phyloP scores from a whole-genome alignment of 164 flowering plant species.

The Dillenia turbinata region DNA sequence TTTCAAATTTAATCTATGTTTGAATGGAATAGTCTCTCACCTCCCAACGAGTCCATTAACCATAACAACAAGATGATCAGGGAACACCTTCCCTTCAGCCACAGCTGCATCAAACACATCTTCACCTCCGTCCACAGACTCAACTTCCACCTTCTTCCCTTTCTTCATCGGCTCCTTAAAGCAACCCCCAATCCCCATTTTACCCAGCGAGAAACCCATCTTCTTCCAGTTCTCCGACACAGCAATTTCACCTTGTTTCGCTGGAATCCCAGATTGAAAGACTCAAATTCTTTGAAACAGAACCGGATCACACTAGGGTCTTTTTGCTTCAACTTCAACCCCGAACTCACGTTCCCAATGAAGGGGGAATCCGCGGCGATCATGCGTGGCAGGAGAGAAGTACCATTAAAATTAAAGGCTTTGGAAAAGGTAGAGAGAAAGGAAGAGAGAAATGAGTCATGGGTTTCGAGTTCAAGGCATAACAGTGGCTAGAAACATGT shows the following conservation, averaged over 20 bases:
- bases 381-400: conserved; percentile 28
- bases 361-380: conserved; percentile 28
- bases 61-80: conserved; percentile 86
- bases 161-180: conserved; percentile 22
- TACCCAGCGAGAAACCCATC: conserved; percentile 17
- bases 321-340: conserved; percentile 4
- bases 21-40: conserved; percentile 20
- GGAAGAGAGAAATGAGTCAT: too few species aligned
- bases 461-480: too few species aligned
- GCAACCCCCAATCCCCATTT: conserved; percentile 26
- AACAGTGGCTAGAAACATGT: too few species aligned
- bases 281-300: conserved; percentile 1
- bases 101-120: conserved; percentile 35
- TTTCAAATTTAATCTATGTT: too few species aligned
- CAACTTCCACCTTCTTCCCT: conserved; percentile 29
- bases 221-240: conserved; percentile 9
- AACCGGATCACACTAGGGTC: background rate
- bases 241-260: background rate
- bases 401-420: too few species aligned
- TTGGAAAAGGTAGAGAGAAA: too few species aligned
- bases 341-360: conserved; percentile 7
- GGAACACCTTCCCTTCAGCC: conserved; percentile 20
- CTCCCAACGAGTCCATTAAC: conserved; percentile 91
- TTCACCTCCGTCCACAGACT: conserved; percentile 39
- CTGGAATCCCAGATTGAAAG: conserved; percentile 4